Evolutionary conservation across 192 early-diverging fungal species (phyloP), one percentile per base, ranked within the genome.

Genomic region (Physocladia obscura): DNA sequence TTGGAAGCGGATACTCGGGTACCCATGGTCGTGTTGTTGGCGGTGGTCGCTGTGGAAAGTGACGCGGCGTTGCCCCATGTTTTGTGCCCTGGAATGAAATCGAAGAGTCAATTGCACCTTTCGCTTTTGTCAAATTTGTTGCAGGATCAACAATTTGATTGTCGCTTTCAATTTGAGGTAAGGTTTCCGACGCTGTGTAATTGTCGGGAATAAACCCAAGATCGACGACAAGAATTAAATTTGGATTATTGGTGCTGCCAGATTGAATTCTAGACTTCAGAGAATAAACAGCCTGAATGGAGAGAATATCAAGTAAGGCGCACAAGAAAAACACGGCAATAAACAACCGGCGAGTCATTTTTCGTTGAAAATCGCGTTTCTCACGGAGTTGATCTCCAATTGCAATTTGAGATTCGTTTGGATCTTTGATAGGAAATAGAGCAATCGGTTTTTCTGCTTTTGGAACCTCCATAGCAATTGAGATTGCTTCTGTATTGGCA

Each of bases 341-440:
- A 38, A 69, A 57, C 4, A 57, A 26, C 26, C 31, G 13, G 17
- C 37, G 32, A 48, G 67, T 57, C 32, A 69, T 58, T 1, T 11
- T 22, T 6, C 67, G 67, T 22, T 69, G 67, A 24, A 56, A 57
- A 27, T 69, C 67, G 3, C 67, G 19, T 44, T 55, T 26, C 29
- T 69, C 8, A 27, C 54, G 26, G 8, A 69, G 39, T 35, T 69
- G 54, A 31, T 58, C 24, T 8, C 54, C 67, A 69, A 58, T 57
- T 21, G n/a, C 56, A 58, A 69, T 56, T 29, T 69, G 67, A 22
- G 67, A 56, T 38, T 56, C 54, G 26, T 56, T 69, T 32, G 67
- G 67, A 38, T 69, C 67, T 29, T 69, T 69, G 44, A 69, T 58
- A 11, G 67, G 67, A 36, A 69, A 69, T 5, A 56, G 21, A 21